Conservation (phyloP, 2,329 filamentous ascomycete genomes). For the Claviceps humidiphila region DNA sequence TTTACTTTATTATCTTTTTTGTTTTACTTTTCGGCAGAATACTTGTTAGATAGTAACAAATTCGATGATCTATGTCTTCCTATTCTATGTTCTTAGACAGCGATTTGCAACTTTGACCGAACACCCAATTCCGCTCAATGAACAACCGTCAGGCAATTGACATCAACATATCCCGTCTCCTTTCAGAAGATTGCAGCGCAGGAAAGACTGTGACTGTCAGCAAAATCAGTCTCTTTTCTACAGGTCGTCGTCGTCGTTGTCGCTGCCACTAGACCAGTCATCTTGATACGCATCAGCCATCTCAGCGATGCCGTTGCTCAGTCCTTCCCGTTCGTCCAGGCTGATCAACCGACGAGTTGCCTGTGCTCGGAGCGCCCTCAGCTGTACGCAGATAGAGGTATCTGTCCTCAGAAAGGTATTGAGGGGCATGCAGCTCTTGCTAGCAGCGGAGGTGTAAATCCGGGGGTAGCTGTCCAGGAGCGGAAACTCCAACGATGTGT, state of each 20-base stretch:
- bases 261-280: constrained; percentile 69
- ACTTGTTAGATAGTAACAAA: background rate
- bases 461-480: constrained; percentile 71
- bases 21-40: background rate
- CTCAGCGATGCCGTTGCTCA: constrained; percentile 70
- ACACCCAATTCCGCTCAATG: background rate
- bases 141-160: background rate
- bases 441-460: constrained; percentile 44
- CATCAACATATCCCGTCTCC: no score
- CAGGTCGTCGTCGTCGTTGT: constrained; percentile 52
- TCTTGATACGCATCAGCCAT: constrained; percentile 83
- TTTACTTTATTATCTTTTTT: background rate
- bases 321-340: constrained; percentile 67
- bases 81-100: background rate
- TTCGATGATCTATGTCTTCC: background rate
- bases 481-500: constrained; percentile 28
- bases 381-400: constrained; percentile 53
- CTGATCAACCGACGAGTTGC: constrained; percentile 49
- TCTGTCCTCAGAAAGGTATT: constrained; percentile 58
- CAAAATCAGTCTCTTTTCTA: constrained; percentile 4
- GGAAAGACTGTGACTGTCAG: no score
- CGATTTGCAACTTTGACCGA: background rate
- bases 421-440: constrained; percentile 24
- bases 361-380: constrained; percentile 53
- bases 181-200: no score